Evolutionary conservation across 2,329 filamentous ascomycete species (phyloP).

Genomic region (Periglandula ipomoeae): DNA sequence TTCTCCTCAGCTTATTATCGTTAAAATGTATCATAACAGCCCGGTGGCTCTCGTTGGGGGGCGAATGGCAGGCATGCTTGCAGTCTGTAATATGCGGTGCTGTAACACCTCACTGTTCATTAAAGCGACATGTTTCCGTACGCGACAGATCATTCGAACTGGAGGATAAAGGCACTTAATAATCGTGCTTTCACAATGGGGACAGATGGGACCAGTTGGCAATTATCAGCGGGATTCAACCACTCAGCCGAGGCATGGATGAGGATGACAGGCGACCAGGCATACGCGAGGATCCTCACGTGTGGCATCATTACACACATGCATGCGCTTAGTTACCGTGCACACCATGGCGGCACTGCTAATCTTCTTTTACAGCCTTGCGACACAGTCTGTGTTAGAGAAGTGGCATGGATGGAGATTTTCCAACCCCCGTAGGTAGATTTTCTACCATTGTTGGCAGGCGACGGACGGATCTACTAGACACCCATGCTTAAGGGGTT

Average conservation of each 20-base stretch:
- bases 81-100: too few species aligned
- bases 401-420: neutral
- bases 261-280: neutral
- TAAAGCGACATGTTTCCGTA: neutral
- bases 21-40: too few species aligned
- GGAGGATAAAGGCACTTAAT: neutral
- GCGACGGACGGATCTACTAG: conserved; percentile 3
- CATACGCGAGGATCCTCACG: neutral
- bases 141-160: too few species aligned
- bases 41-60: neutral
- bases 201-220: neutral
- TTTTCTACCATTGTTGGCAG: neutral
- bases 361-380: neutral
- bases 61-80: too few species aligned
- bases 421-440: neutral
- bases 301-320: neutral
- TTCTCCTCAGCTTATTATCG: too few species aligned
- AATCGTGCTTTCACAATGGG: neutral
- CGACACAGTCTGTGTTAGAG: neutral
- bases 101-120: neutral
- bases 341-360: neutral
- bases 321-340: neutral
- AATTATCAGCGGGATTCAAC: neutral
- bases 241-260: neutral
- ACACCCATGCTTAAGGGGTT: conserved; percentile 1